A percentile compares a stretch with the other conserved stretches of the same genome.
These are phyloP conservation scores for Vachellia pachyceras DNA, from an alignment of 306 rosid genomes.

Conservation along the genomic window DNA sequence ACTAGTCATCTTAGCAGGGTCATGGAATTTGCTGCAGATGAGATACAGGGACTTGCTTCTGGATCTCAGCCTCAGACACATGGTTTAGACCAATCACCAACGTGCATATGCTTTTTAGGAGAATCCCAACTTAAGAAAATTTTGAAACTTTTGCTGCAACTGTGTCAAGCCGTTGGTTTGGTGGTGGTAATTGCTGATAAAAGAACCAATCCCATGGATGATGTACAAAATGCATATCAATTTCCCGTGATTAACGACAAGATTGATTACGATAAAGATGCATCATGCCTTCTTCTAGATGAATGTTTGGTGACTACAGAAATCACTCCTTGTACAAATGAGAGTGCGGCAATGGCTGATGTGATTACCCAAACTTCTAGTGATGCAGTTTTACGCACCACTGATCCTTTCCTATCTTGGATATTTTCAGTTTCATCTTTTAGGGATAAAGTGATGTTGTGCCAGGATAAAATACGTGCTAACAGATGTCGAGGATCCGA, in stretches of 20 bases:
- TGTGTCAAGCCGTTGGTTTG: constrained; percentile 74
- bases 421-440: constrained; percentile 69
- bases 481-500: constrained; percentile 68
- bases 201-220: constrained; percentile 56
- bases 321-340: constrained; percentile 42
- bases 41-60: constrained; percentile 71
- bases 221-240: neutral
- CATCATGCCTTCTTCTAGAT: constrained; percentile 74
- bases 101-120: constrained; percentile 88
- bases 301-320: constrained; percentile 63
- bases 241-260: constrained; percentile 58
- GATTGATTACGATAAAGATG: constrained; percentile 81
- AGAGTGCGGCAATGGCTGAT: constrained; percentile 47
- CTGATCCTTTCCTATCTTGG: constrained; percentile 74
- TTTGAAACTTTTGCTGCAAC: constrained; percentile 82
- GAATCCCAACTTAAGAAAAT: constrained; percentile 77
- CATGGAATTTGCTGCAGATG: constrained; percentile 74
- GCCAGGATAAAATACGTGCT: constrained; percentile 79
- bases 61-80: constrained; percentile 75
- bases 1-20: constrained; percentile 80
- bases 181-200: constrained; percentile 72
- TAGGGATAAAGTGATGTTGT: constrained; percentile 72
- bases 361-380: constrained; percentile 49
- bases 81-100: constrained; percentile 74
- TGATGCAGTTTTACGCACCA: constrained; percentile 50